Conservation (phyloP, 306 rosid species). For the Hippophae rhamnoides region DNA sequence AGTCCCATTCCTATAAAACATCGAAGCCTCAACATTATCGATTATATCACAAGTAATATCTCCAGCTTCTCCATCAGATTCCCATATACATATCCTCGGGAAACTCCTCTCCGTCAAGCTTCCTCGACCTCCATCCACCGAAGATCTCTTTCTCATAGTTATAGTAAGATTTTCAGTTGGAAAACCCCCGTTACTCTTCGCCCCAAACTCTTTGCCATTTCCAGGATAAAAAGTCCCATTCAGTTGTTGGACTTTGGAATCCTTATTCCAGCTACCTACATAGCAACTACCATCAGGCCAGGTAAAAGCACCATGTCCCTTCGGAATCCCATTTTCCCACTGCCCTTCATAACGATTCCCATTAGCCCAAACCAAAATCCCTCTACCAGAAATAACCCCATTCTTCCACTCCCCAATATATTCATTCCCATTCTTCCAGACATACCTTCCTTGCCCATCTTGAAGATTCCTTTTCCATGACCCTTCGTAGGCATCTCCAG, state of each 20-base stretch:
- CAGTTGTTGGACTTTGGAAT: slow-evolving; percentile 42
- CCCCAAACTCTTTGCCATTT: slow-evolving; percentile 23
- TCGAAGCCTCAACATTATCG: slow-evolving; percentile 81
- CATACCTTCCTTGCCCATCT: slow-evolving; percentile 80
- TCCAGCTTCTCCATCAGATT: slow-evolving; percentile 88
- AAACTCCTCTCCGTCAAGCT: slow-evolving; percentile 54
- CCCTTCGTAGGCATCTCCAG: slow-evolving; percentile 81
- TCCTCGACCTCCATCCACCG: slow-evolving; percentile 45
- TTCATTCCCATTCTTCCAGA: slow-evolving; percentile 83
- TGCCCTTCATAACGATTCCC: slow-evolving; percentile 82
- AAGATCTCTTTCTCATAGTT: slow-evolving; percentile 60
- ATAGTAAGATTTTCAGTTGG: slow-evolving; percentile 32
- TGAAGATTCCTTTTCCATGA: slow-evolving; percentile 67
- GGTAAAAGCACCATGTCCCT: slow-evolving; percentile 67
- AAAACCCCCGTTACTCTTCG: slow-evolving; percentile 25
- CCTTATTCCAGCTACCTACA: slow-evolving; percentile 63
- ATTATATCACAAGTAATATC: slow-evolving; percentile 90
- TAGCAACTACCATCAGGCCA: slow-evolving; percentile 82
- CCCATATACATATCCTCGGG: slow-evolving; percentile 90
- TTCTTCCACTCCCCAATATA: slow-evolving; percentile 77
- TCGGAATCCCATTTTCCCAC: slow-evolving; percentile 83
- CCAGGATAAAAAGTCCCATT: slow-evolving; percentile 58
- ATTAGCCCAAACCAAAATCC: slow-evolving; percentile 62
- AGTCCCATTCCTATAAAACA: slow-evolving; percentile 38
- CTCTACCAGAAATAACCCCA: slow-evolving; percentile 69